Conservation (phyloP, 257 asterid species). For the Ocimum tenuiflorum region DNA sequence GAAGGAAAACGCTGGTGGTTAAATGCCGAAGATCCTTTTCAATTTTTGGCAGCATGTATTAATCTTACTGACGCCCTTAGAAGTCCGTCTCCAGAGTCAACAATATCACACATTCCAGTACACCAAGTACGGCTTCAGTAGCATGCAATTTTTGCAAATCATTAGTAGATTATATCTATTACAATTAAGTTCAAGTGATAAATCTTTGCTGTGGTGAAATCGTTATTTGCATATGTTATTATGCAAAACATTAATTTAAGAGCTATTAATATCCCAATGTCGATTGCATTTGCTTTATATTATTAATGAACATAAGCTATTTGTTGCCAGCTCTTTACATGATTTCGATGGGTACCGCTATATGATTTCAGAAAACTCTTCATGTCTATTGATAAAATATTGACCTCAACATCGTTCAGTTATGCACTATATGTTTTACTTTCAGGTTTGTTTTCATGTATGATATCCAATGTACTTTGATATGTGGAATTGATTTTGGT, state of each 20-base stretch:
- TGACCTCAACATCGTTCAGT: constrained; percentile 1
- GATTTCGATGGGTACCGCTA: background rate
- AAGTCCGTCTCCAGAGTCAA: constrained; percentile 65
- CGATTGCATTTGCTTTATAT: background rate
- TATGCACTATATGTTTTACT: constrained; percentile 6
- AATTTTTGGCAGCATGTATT: constrained; percentile 79
- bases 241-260: background rate
- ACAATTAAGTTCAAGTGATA: background rate
- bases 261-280: background rate
- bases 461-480: background rate
- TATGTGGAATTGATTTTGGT: background rate
- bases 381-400: constrained; percentile 1
- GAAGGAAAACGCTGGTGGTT: constrained; percentile 97
- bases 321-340: background rate
- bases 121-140: constrained; percentile 59
- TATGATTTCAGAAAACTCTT: background rate
- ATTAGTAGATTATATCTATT: background rate
- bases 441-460: constrained; percentile 1
- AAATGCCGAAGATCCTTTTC: constrained; percentile 95
- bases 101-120: constrained; percentile 76
- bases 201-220: background rate
- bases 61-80: constrained; percentile 83
- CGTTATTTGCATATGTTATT: background rate
- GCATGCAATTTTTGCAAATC: background rate
- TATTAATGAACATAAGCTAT: background rate